Evolutionary conservation across 345 rosid species (phyloP), one percentile per base, ranked within the genome.

Genomic region (Trapa bicornis): DNA sequence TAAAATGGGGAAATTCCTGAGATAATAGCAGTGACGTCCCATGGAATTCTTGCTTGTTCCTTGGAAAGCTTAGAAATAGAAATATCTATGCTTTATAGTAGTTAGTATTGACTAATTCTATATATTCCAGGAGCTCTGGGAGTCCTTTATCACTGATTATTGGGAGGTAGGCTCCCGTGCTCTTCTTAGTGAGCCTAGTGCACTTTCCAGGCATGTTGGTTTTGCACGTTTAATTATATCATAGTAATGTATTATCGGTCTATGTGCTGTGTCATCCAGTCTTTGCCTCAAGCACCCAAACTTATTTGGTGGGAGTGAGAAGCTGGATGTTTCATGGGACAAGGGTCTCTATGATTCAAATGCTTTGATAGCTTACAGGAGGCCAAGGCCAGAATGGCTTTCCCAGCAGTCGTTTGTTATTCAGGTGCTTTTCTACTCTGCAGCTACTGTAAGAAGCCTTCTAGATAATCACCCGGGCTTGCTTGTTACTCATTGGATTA

Each of bases 301-400:
- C 81, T 78, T 93, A 75, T 93, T 90, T 82, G 98, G 97, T 74
- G 98, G 98, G 75, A 93, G 96, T 54, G 98, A 93, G 80, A 93
- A 90, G 87, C 96, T 93, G 17, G 98, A 93, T 74, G 88, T 93
- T 22, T 86, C 92, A 0, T 93, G 88, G 98, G 89, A 93, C 74
- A 93, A 90, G 72, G 98, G 97, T 52, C 77, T 90, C 15, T 93
- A 74, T 73, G 96, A 93, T 83, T 93, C 97, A 52, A 93, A 88
- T 76, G 75, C 87, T n/a, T 65, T 88, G 57, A 75, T 90, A 63
- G 96, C 96, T 76, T 93, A 81, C 67, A 71, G 97, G 79, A 87
- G 97, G 78, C 98, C 97, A 16, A 83, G 97, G 74, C 97, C 96
- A 13, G 87, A 93, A 68, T 88, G 94, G 94, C 94, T 88, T 80